Percentiles rank a stretch among this genome's conserved stretches.
phyloP scores from a whole-genome alignment of 148 eudicot species.

The Tetragonia tetragonoides region DNA sequence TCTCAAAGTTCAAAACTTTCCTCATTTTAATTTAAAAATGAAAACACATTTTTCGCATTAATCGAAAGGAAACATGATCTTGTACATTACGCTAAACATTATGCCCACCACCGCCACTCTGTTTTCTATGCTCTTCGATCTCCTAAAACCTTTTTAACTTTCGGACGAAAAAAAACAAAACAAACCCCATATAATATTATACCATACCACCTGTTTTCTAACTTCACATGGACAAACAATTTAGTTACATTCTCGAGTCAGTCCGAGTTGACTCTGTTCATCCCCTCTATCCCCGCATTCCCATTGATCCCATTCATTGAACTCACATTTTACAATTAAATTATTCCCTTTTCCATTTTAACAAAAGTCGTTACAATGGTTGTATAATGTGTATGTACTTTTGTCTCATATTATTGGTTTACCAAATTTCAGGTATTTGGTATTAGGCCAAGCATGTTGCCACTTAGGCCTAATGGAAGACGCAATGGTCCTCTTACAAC shows the following conservation, averaged over 20 bases:
- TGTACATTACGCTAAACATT: conserved; percentile 42
- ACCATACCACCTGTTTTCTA: not conserved
- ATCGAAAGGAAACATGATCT: conserved; percentile 48
- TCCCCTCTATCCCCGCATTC: not conserved
- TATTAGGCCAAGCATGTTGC: conserved; percentile 92
- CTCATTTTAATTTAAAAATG: not conserved
- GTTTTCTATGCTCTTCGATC: conserved; percentile 30
- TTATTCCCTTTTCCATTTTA: too few species aligned
- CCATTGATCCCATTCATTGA: not conserved
- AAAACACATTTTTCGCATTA: not conserved
- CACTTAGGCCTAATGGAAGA: conserved; percentile 95
- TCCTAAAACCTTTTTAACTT: not conserved
- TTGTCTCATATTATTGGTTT: too few species aligned
- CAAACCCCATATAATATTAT: too few species aligned
- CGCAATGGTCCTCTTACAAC: conserved; percentile 88
- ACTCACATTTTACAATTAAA: too few species aligned
- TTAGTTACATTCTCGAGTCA: not conserved
- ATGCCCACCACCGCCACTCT: conserved; percentile 36
- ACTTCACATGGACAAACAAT: not conserved
- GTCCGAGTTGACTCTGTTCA: conserved; percentile 12
- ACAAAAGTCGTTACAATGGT: too few species aligned
- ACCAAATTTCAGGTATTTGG: conserved; percentile 57
- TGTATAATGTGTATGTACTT: too few species aligned
- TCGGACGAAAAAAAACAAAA: too few species aligned
- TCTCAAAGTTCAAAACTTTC: conserved; percentile 17